A percentile compares a stretch with the other conserved stretches of the same genome.
These are phyloP conservation scores for Hyaloscypha bicolor DNA, from an alignment of 495 filamentous ascomycete genomes.

Conservation along the genomic window DNA sequence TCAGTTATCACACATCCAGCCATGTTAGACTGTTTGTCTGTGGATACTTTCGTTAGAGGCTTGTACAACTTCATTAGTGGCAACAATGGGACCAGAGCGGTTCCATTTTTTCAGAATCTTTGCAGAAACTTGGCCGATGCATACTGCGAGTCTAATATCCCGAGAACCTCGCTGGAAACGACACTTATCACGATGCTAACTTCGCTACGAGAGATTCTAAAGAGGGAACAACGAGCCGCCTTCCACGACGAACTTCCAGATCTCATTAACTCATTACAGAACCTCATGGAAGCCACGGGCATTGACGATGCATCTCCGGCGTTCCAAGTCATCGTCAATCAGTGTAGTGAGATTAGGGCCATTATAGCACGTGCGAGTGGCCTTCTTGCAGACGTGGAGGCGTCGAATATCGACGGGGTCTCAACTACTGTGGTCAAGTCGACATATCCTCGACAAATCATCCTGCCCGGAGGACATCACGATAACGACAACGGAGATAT, in stretches of 20 bases:
- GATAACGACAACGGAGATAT: constrained; percentile 62
- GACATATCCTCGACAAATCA: constrained; percentile 18
- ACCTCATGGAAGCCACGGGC: constrained; percentile 10
- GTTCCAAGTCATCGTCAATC: constrained; percentile 13
- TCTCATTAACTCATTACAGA: constrained; percentile 20
- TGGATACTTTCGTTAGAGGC: constrained; percentile 25
- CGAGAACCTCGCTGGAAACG: constrained; percentile 5
- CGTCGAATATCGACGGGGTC: constrained; percentile 8
- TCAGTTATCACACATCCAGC: constrained; percentile 24
- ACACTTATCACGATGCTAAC: constrained; percentile 16
- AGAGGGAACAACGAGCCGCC: constrained; percentile 20
- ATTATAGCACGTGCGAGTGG: constrained; percentile 21
- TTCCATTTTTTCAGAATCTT: constrained; percentile 22
- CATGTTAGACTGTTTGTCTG: constrained; percentile 25
- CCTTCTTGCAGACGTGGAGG: constrained; percentile 9
- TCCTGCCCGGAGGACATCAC: constrained; percentile 44
- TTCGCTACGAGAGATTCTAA: constrained; percentile 19
- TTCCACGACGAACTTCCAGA: constrained; percentile 23
- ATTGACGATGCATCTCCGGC: constrained; percentile 6
- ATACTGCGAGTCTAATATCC: not conserved
- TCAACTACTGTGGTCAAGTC: constrained; percentile 13
- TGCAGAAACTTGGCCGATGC: constrained; percentile 9
- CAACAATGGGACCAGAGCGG: constrained; percentile 24
- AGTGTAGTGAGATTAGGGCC: constrained; percentile 14
- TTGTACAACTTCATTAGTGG: constrained; percentile 29